Evolutionary conservation across 2,329 filamentous ascomycete genomes (phyloP), one percentile per base, ranked within the genome.

Genomic region (Ophiocordyceps camponoti-floridani): DNA sequence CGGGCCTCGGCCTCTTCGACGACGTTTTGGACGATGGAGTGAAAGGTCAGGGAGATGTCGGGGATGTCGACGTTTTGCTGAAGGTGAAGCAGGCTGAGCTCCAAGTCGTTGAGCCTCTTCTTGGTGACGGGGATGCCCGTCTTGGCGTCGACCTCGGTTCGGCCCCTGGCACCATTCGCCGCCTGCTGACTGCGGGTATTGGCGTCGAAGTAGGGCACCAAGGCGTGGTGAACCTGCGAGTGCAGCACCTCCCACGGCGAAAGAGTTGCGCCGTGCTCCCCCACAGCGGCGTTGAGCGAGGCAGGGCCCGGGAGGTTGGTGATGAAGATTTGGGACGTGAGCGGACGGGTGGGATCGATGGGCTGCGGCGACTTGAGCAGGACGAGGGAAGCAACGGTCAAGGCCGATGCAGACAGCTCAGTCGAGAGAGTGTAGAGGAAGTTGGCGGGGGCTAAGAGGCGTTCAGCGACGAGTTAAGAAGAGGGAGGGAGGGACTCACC

Each of bases 31-130:
- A 99, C 86, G 30, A 93, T 75, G 27, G 88, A 83, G 56, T 95
- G 88, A 51, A 95, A 81, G 11, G 84, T 79, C 49, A 99, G 68
- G 16, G 84, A 82, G 44, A 96, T 74, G 54, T 94, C 86, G 18
- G 91, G 91, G 44, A 99, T 96, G 62, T 98, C 93, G 46, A 94
- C 87, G 62, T 98, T 96, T 62, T 98, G 88, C 63, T 95, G 88
- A 45, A 98, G 70, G 57, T 98, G 89, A 47, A 87, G 73, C 55
- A 99, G 68, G 52, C 83, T 91, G 53, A 94, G 72, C 61, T 94
- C 88, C 52, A 99, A 66, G 61, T 99, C 93, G 43, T 89, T 91
- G 61, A 96, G 81, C 57, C 87, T 85, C 74, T 94, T 94, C 70
- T 94, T 94, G 18, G 91, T 89, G n/a, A 89, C 86, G 14, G 91